Base-by-base conservation (phyloP, 352 stramenopile species). In the Phytopythium litorale region DNA sequence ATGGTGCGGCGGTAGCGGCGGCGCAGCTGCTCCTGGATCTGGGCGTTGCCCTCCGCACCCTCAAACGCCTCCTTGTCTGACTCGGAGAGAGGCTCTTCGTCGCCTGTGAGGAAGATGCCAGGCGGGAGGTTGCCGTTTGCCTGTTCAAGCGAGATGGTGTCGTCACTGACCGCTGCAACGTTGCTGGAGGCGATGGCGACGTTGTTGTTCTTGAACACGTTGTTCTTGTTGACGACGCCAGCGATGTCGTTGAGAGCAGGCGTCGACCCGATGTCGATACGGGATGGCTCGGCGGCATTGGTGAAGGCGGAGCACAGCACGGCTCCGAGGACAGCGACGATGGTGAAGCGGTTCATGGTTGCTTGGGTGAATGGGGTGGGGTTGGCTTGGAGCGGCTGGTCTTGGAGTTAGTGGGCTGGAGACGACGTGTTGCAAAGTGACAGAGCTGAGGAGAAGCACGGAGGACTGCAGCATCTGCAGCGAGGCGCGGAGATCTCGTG, bases 1-100 rank as follows among this genome's bases (percentile, higher is more conserved):
- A 40, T 12, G 9, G 13, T 15, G 64, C 72, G 69, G 49, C 58
- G 21, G 54, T 70, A 67, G 43, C 64, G 75, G 21, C 66, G 63
- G 16, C n/a, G 21, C 43, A 61, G 23, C 33, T 35, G 16, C 46
- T 9, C 57, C 33, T 32, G 28, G 28, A 32, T 2, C 28, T 32
- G 28, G 28, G 28, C 28, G 28, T 32, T 32, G 28, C 28, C 28
- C 28, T 30, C 55, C 28, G 32, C 56, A 40, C 19, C 52, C 38
- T 59, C 23, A 18, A 45, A 30, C 7, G 45, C 57, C 25, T 23
- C 43, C 11, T 35, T 43, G 13, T 19, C 25, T 18, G 56, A 32
- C 7, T 60, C 50, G 45, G 60, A 30, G 21, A 68, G 42, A 8
- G 56, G 60, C 23, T 65, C 60, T 15, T 67, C 32, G 9, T 37